A percentile compares a stretch with the other conserved stretches of the same genome.
These are phyloP conservation scores for Hibiscus tridactylites DNA, from an alignment of 345 rosid species.

Conservation along the genomic window DNA sequence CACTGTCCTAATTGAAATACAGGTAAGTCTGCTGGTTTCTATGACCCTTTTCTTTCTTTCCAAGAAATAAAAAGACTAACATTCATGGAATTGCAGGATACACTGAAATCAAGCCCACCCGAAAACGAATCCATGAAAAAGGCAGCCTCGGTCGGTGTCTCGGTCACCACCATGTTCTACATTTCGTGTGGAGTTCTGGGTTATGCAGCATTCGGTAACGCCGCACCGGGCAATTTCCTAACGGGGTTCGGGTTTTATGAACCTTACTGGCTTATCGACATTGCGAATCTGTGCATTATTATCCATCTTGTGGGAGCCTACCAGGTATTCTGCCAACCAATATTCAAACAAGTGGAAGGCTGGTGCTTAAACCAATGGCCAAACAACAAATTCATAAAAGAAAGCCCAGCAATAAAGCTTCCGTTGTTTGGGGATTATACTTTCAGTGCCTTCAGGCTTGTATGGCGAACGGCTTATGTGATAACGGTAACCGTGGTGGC, in stretches of 20 bases:
- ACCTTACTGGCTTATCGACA: slow-evolving; percentile 34
- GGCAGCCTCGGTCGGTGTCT: slow-evolving; percentile 14
- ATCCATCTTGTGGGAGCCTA: slow-evolving; percentile 37
- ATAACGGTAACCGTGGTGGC: not conserved
- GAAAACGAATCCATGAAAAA: slow-evolving; percentile 35
- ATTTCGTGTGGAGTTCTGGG: slow-evolving; percentile 21
- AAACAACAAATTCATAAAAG: slow-evolving; percentile 1
- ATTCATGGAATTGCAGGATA: slow-evolving; percentile 20
- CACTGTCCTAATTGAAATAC: slow-evolving; percentile 32
- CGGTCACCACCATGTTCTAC: slow-evolving; percentile 24
- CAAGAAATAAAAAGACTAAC: too few relatives aligned
- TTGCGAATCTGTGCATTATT: slow-evolving; percentile 27
- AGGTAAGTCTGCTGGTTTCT: slow-evolving; percentile 15
- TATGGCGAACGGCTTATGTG: slow-evolving; percentile 11
- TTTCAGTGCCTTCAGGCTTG: slow-evolving; percentile 3
- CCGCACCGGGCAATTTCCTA: slow-evolving; percentile 33
- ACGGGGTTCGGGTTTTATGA: slow-evolving; percentile 24
- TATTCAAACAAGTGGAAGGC: slow-evolving; percentile 1
- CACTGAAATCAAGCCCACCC: slow-evolving; percentile 30
- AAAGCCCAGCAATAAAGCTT: not conserved
- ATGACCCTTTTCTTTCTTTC: too few relatives aligned
- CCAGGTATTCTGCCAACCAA: slow-evolving; percentile 26
- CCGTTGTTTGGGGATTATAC: not conserved
- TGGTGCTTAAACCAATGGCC: slow-evolving; percentile 3
- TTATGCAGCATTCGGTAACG: slow-evolving; percentile 33